Percentiles rank a stretch among this genome's conserved stretches.
phyloP scores from a whole-genome alignment of 345 rosid species.

The Acer yangbiense region DNA sequence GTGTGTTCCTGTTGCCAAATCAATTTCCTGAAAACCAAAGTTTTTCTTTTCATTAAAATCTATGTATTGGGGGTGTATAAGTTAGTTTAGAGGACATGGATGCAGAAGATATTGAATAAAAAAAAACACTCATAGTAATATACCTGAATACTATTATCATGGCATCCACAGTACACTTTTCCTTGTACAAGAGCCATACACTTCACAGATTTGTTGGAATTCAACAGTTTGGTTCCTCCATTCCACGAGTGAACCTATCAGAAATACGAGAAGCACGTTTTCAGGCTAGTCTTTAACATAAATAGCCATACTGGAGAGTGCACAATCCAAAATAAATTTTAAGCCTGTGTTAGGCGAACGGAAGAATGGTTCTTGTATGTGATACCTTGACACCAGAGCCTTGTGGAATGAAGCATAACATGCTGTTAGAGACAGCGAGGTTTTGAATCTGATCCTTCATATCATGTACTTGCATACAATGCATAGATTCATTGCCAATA shows the following conservation, averaged over 20 bases:
- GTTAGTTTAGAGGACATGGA: background rate
- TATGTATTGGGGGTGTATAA: background rate
- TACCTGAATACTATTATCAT: constrained; percentile 72
- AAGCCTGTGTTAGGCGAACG: no score
- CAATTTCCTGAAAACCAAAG: constrained; percentile 54
- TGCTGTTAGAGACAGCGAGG: constrained; percentile 48
- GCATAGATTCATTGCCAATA: constrained; percentile 36
- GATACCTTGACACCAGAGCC: constrained; percentile 75
- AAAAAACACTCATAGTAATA: constrained; percentile 9
- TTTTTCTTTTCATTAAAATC: background rate
- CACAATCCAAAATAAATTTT: background rate
- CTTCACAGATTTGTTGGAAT: constrained; percentile 48
- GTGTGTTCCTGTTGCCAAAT: constrained; percentile 64
- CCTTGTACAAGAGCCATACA: constrained; percentile 59
- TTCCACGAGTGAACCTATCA: constrained; percentile 65
- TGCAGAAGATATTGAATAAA: background rate
- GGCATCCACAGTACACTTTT: constrained; percentile 69
- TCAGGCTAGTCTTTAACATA: background rate
- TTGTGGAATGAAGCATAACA: constrained; percentile 65
- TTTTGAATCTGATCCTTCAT: constrained; percentile 66
- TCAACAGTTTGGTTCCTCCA: constrained; percentile 54
- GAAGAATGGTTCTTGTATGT: no score
- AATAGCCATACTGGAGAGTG: background rate
- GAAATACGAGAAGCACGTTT: background rate
- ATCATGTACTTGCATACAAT: constrained; percentile 58